phyloP scores from a whole-genome alignment of 208 protist species.

The Porcisia hertigi region DNA sequence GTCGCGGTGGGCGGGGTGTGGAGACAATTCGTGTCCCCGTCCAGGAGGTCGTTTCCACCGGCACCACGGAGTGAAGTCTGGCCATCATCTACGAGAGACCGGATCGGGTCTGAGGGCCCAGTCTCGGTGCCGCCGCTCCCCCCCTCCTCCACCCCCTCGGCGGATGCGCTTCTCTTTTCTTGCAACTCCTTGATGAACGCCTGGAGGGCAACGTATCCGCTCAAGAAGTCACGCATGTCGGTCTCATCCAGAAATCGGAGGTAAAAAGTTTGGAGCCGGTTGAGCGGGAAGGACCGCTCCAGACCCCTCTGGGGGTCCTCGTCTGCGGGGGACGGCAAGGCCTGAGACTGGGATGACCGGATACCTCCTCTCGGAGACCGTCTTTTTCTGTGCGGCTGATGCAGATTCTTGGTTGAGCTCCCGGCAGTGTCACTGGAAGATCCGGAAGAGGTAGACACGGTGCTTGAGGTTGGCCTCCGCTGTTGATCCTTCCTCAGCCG shows the following conservation, averaged over 20 bases:
- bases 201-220: conserved; percentile 12
- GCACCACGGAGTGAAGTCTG: background rate
- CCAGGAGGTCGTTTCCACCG: background rate
- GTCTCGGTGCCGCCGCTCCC: background rate
- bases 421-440: background rate
- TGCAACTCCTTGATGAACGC: background rate
- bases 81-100: background rate
- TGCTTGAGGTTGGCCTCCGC: background rate
- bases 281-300: conserved; percentile 9
- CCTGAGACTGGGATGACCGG: background rate
- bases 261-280: conserved; percentile 8
- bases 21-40: background rate
- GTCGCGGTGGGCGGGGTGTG: conserved; percentile 3
- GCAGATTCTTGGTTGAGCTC: background rate
- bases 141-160: background rate
- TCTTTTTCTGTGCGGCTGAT: background rate
- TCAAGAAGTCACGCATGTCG: conserved; percentile 21
- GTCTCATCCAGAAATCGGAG: conserved; percentile 24
- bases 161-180: background rate
- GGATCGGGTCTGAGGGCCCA: too few relatives aligned
- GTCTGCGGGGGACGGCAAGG: background rate
- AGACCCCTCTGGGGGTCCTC: background rate
- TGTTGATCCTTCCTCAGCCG: background rate
- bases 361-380: background rate
- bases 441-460: background rate